Conservation (phyloP, 257 asterid genomes). For the Fraxinus pennsylvanica region DNA sequence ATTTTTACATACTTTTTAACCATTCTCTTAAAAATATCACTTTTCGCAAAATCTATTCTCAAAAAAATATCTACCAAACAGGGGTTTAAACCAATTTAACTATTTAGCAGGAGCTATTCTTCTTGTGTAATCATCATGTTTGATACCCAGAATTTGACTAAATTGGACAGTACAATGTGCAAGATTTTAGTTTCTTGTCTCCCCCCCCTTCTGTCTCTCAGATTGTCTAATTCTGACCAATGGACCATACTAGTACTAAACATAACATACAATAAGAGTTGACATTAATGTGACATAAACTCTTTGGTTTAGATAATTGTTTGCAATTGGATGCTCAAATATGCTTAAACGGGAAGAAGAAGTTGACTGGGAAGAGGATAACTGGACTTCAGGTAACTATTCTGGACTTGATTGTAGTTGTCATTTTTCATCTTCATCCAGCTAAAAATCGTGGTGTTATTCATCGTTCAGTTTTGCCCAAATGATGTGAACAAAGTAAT, state of each 20-base stretch:
- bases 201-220: neutral
- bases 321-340: slow-evolving; percentile 67
- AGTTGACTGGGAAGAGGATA: slow-evolving; percentile 64
- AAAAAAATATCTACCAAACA: no score
- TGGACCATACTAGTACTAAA: neutral
- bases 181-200: neutral
- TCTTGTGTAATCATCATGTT: neutral
- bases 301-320: slow-evolving; percentile 50
- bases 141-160: neutral
- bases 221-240: neutral
- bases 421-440: neutral
- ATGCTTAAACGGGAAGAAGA: slow-evolving; percentile 71
- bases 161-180: neutral
- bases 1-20: no score
- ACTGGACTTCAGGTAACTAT: slow-evolving; percentile 80
- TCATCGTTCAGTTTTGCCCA: slow-evolving; percentile 66
- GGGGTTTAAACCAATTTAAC: no score
- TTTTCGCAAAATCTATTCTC: no score
- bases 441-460: neutral
- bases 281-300: neutral
- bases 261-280: neutral
- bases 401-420: neutral
- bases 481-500: slow-evolving; percentile 70
- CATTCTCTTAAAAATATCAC: no score
- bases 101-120: no score